Conservation (phyloP, 352 stramenopile genomes). For the Blastocystis sp. region DNA sequence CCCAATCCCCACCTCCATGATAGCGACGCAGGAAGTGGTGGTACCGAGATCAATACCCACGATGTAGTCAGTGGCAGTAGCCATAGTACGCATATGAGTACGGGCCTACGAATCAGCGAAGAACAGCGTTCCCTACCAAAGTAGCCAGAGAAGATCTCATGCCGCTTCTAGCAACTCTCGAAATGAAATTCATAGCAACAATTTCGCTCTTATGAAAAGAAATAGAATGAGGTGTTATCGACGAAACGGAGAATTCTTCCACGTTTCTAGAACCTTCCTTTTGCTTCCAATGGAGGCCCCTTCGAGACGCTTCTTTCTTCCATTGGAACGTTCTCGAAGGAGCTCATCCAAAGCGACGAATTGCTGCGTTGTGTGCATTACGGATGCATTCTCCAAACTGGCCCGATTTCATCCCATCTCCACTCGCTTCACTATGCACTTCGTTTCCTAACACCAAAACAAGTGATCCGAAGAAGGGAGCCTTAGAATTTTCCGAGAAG, state of each 20-base stretch:
- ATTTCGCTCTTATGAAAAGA: neutral
- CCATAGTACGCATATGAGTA: conserved; percentile 29
- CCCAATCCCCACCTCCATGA: conserved; percentile 77
- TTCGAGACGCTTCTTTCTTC: no score
- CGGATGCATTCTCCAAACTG: no score
- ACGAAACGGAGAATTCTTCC: conserved; percentile 58
- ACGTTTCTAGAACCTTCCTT: conserved; percentile 67
- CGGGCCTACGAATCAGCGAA: conserved; percentile 17
- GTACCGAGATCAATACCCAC: conserved; percentile 99
- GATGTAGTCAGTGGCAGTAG: conserved; percentile 73
- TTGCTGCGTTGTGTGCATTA: no score
- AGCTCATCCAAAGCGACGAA: no score
- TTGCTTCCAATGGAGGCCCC: no score
- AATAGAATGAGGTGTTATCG: neutral
- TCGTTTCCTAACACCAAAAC: no score
- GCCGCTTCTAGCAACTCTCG: conserved; percentile 12
- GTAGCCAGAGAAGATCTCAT: conserved; percentile 34
- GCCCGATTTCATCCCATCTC: no score
- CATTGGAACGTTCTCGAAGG: no score
- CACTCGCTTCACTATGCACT: no score
- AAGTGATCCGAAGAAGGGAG: no score
- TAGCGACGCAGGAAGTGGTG: conserved; percentile 96
- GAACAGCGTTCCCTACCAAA: conserved; percentile 6
- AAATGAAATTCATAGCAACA: conserved; percentile 60
- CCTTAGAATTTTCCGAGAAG: conserved; percentile 42